phyloP scores from a whole-genome alignment of 2,329 filamentous ascomycete genomes.

The Triangularia setosa region DNA sequence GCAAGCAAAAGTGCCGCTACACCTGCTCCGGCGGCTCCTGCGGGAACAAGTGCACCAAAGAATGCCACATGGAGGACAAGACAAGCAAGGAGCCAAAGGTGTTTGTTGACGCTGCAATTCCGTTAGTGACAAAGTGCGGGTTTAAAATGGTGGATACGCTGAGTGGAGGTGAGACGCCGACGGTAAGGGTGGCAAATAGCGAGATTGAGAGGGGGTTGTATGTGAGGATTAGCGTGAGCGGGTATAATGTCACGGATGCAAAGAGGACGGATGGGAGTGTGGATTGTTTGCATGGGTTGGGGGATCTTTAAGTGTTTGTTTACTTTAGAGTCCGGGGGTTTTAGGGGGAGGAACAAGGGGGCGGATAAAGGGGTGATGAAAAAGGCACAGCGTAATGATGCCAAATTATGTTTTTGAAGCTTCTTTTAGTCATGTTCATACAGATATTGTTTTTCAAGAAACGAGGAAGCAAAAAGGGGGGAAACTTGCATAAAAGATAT shows the following conservation, averaged over 20 bases:
- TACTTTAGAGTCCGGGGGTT: not conserved
- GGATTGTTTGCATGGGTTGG: slow-evolving; percentile 16
- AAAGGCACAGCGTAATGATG: not conserved
- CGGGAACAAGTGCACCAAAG: slow-evolving; percentile 7
- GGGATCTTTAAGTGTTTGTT: not conserved
- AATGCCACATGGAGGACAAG: slow-evolving; percentile 6
- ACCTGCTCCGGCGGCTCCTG: slow-evolving; percentile 14
- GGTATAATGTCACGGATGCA: slow-evolving; percentile 18
- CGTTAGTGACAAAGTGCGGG: slow-evolving; percentile 14
- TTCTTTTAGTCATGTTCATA: too few relatives aligned
- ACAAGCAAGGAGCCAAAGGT: slow-evolving; percentile 4
- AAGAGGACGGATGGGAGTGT: slow-evolving; percentile 19
- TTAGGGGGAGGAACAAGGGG: not conserved
- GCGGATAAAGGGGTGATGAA: not conserved
- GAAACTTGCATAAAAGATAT: not conserved
- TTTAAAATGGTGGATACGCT: slow-evolving; percentile 14
- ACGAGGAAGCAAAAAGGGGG: too few relatives aligned
- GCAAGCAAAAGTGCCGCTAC: slow-evolving; percentile 2
- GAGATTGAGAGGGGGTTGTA: slow-evolving; percentile 19
- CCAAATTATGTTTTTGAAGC: not conserved
- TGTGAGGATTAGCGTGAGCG: slow-evolving; percentile 20
- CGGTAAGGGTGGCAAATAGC: slow-evolving; percentile 17
- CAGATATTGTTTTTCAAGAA: too few relatives aligned
- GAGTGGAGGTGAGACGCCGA: not conserved
- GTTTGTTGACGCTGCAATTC: slow-evolving; percentile 14